Conservation (phyloP, 192 early-diverging fungal genomes). For the Podila horticola region DNA sequence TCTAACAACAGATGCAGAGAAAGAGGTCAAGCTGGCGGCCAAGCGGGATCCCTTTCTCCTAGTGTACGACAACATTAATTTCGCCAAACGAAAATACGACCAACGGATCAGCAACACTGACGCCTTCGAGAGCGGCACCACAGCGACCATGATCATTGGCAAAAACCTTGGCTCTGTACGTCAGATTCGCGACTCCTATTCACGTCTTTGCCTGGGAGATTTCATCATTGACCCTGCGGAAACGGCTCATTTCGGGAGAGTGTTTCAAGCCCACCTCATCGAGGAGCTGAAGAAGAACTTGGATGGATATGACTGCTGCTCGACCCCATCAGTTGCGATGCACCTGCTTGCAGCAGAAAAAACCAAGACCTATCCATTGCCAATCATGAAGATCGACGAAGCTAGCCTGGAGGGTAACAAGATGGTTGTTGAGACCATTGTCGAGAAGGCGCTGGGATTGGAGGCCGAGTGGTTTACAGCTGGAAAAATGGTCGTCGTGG, state of each 20-base stretch:
- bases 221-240: background rate
- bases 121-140: slow-evolving; percentile 4
- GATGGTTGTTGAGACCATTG: slow-evolving; percentile 4
- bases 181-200: no score
- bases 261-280: background rate
- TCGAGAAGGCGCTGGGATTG: background rate
- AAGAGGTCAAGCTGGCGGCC: no score
- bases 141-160: background rate
- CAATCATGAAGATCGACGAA: slow-evolving; percentile 10
- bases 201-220: background rate
- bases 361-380: slow-evolving; percentile 8
- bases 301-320: background rate
- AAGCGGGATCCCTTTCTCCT: background rate
- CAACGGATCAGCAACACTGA: slow-evolving; percentile 6
- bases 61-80: slow-evolving; percentile 16
- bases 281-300: background rate
- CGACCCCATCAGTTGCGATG: background rate
- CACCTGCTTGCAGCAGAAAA: background rate
- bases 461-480: background rate
- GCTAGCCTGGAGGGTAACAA: slow-evolving; percentile 1
- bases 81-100: slow-evolving; percentile 3
- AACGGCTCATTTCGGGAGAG: background rate
- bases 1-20: no score
- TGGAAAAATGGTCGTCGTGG: background rate
- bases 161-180: background rate